phyloP scores from a whole-genome alignment of 805 yeast species.

The Wickerhamiella domercqiae region DNA sequence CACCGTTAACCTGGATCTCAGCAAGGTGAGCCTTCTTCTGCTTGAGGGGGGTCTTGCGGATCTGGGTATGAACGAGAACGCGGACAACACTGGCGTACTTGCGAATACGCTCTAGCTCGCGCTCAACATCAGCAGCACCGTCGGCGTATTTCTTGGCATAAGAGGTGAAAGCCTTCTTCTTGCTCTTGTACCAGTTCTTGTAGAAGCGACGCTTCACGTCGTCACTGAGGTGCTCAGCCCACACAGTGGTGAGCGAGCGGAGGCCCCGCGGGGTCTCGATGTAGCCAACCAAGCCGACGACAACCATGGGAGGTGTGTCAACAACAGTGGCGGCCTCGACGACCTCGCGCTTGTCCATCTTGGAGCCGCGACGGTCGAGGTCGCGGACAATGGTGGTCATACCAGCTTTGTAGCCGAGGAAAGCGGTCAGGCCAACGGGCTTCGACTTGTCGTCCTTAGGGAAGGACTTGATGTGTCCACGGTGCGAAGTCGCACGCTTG shows the following conservation, averaged over 20 bases:
- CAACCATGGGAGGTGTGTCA: slow-evolving; percentile 97
- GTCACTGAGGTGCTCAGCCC: slow-evolving; percentile 99
- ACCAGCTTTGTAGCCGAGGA: slow-evolving; percentile 99
- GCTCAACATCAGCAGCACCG: slow-evolving; percentile 75
- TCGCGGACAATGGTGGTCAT: slow-evolving; percentile 99
- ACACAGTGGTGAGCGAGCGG: slow-evolving; percentile 97
- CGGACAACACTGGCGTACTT: slow-evolving; percentile 98
- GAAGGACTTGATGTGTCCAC: slow-evolving; percentile 99
- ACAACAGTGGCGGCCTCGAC: slow-evolving; percentile 99
- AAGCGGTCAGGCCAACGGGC: slow-evolving; percentile 98
- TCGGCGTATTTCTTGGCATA: slow-evolving; percentile 97
- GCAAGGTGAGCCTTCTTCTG: slow-evolving; percentile 99
- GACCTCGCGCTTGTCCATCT: slow-evolving; percentile 99
- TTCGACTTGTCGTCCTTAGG: slow-evolving; percentile 96
- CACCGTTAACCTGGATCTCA: slow-evolving; percentile 99
- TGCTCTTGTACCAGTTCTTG: slow-evolving; percentile 99
- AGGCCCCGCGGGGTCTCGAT: slow-evolving; percentile 99
- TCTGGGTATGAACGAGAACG: slow-evolving; percentile 98
- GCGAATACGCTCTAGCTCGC: slow-evolving; percentile 95
- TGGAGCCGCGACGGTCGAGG: slow-evolving; percentile 99
- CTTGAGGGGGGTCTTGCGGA: slow-evolving; percentile 96
- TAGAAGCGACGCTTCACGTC: slow-evolving; percentile 99
- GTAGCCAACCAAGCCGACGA: slow-evolving; percentile 99
- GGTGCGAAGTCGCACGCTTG: slow-evolving; percentile 97
- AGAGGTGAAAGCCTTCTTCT: slow-evolving; percentile 99